Conservation (phyloP, 345 rosid genomes). For the Pugionium cornutum region DNA sequence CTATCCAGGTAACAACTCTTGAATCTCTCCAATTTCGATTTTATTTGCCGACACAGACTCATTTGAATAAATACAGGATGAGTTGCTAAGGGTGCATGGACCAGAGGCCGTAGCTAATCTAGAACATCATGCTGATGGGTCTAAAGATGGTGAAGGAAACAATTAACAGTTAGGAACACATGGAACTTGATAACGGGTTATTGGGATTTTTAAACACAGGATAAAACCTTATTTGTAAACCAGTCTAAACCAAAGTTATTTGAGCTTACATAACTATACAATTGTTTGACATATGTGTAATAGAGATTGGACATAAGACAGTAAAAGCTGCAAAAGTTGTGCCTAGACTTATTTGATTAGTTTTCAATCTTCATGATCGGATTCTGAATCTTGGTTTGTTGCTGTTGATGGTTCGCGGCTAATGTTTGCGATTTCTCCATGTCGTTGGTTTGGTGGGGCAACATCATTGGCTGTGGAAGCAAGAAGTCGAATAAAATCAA, state of each 20-base stretch:
- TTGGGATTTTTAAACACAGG: too few species aligned
- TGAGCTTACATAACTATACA: too few species aligned
- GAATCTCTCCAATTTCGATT: too few species aligned
- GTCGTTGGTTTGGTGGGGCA: constrained; percentile 29
- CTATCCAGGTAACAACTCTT: too few species aligned
- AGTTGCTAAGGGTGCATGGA: too few species aligned
- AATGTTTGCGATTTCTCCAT: constrained; percentile 23
- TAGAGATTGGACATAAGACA: too few species aligned
- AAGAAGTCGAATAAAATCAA: background rate
- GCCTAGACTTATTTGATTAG: constrained; percentile 32
- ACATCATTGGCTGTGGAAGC: constrained; percentile 8
- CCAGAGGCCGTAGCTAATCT: too few species aligned
- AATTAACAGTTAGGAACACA: too few species aligned
- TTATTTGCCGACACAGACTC: background rate
- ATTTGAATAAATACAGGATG: constrained; percentile 12
- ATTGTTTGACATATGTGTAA: background rate
- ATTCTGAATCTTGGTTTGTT: constrained; percentile 36
- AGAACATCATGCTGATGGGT: too few species aligned
- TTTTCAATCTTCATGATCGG: constrained; percentile 47
- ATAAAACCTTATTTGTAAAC: background rate
- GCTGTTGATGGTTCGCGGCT: constrained; percentile 18
- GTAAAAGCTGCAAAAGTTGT: constrained; percentile 9
- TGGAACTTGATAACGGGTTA: too few species aligned
- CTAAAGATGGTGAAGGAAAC: too few species aligned
- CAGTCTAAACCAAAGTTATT: too few species aligned